Evolutionary conservation across 345 rosid genomes (phyloP).

Genomic region (Populus simonii): DNA sequence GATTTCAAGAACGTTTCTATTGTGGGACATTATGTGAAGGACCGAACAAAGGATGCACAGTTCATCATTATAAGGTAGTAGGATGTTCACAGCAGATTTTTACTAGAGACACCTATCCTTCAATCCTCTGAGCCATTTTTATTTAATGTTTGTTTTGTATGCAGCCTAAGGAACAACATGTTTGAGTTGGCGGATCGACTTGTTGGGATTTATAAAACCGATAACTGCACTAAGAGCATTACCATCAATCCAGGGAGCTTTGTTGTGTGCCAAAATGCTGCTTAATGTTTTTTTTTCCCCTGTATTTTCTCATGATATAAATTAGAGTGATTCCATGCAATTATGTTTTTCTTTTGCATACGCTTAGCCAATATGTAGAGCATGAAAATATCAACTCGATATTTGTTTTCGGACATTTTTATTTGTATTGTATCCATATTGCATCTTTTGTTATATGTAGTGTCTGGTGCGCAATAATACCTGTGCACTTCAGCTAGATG

Average conservation of each 20-base stretch:
- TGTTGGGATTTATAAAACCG: conserved; percentile 94
- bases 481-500: not conserved
- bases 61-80: conserved; percentile 87
- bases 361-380: not conserved
- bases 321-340: no score
- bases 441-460: not conserved
- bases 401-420: conserved; percentile 5
- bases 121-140: not conserved
- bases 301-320: no score
- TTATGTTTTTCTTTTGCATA: not conserved
- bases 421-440: not conserved
- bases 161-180: conserved; percentile 98
- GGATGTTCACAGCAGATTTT: not conserved
- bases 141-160: not conserved
- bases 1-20: conserved; percentile 98
- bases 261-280: conserved; percentile 60
- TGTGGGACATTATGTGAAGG: conserved; percentile 97
- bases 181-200: conserved; percentile 94
- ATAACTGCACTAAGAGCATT: conserved; percentile 94
- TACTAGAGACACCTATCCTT: not conserved
- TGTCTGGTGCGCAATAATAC: not conserved
- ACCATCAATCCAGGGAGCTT: conserved; percentile 91
- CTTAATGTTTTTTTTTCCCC: conserved; percentile 15
- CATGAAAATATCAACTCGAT: conserved; percentile 20
- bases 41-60: conserved; percentile 92